Conservation (phyloP, 768 basidiomycete species). For the Tylopilus cervinicoccineus region DNA sequence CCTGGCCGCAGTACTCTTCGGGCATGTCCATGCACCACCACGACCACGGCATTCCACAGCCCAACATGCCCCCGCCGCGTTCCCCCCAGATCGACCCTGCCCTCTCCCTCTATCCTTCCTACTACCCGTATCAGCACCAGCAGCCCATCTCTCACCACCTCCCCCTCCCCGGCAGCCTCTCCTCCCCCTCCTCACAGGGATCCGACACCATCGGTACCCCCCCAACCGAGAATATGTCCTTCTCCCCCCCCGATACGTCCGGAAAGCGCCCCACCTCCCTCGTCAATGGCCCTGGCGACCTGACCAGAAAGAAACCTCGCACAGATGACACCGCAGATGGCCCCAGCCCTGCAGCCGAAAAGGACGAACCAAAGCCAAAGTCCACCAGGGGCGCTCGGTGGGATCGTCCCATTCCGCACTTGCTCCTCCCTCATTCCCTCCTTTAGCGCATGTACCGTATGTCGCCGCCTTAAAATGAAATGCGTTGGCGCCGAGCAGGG, state of each 20-base stretch:
- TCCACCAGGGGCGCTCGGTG: constrained; percentile 84
- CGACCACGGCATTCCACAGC: constrained; percentile 38
- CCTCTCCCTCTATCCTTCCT: constrained; percentile 61
- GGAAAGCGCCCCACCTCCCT: constrained; percentile 65
- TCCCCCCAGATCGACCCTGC: constrained; percentile 70
- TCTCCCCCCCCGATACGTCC: constrained; percentile 49
- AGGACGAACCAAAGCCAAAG: constrained; percentile 72
- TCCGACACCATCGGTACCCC: constrained; percentile 76
- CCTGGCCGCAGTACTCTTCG: constrained; percentile 29
- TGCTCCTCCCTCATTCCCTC: constrained; percentile 10
- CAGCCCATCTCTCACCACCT: constrained; percentile 54
- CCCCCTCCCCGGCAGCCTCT: constrained; percentile 53
- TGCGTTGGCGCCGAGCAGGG: constrained; percentile 89
- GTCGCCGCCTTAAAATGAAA: constrained; percentile 90
- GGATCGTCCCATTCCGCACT: constrained; percentile 15
- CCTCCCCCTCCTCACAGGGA: constrained; percentile 77
- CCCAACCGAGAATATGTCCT: constrained; percentile 55
- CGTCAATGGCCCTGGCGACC: constrained; percentile 35
- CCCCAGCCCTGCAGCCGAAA: constrained; percentile 52
- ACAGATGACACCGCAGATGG: constrained; percentile 51
- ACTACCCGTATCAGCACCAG: constrained; percentile 53
- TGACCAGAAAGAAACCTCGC: constrained; percentile 52
- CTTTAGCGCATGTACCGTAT: constrained; percentile 83
- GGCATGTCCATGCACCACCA: constrained; percentile 42
- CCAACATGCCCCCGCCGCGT: constrained; percentile 43